Base-by-base conservation (phyloP, 768 basidiomycete genomes). In the Rhodotorula taiwanensis region DNA sequence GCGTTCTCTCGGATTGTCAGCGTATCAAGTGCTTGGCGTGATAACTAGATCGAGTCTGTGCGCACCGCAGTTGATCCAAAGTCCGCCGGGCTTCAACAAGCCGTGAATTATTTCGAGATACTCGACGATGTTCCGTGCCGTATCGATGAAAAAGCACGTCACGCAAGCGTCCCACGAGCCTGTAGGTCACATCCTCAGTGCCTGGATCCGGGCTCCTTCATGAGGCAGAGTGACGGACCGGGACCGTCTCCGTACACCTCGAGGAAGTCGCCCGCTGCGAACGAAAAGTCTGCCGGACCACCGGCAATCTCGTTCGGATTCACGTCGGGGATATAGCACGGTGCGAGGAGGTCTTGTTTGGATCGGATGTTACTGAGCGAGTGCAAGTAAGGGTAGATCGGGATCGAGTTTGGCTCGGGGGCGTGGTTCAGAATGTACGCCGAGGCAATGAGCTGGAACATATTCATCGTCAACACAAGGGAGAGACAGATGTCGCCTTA, bases 61-160 rank as follows among this genome's bases (percentile, higher is more conserved):
- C 79, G 14, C 60, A 85, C 86, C 88, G 14, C 91, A 77, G 73
- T 97, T 97, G 66, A 95, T 85, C 91, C 91, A 95, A 10, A 91
- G 81, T 1, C 93, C 94, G 27, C 86, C 89, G 0, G 86, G 87
- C 11, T 84, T 84, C 18, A 99, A 80, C 31, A 94, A 84, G 3
- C 79, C 79, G 76, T 91, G 85, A 50, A 97, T 86, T 54, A 88
- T 83, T n/a, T 86, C 83, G 20, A 97, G 81, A 73, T 93, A 97
- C 62, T 87, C 87, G 23, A 94, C 83, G 39, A 97, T 83, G 73
- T 97, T 94, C 72, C 92, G 87, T 70, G 90, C 91, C 6, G 92
- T 95, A 73, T 99, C 93, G 53, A 98, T 86, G 79, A 97, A 98
- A 81, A 97, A 98, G 74, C 91, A 97, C 2, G 92, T 97, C 67